Evolutionary conservation across 768 basidiomycete genomes (phyloP), one percentile per base, ranked within the genome.

Genomic region (Piloderma croceum): DNA sequence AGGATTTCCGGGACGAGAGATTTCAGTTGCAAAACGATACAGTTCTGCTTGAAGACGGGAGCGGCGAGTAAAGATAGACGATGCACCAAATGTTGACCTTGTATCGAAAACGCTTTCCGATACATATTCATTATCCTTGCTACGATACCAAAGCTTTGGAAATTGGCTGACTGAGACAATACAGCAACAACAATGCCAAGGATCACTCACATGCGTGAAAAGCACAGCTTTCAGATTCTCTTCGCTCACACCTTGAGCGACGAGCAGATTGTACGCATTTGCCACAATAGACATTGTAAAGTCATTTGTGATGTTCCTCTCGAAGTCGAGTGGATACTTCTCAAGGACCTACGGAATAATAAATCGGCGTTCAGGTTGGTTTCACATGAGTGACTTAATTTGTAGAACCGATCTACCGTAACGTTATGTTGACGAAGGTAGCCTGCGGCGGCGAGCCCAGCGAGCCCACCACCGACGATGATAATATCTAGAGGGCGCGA

Each of bases 261-360:
- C 38, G 7, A 48, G 24, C 5, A 48, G 34, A 18, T 21, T 18
- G 33, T 44, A 19, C 24, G 45, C 47, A 29, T 48, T 45, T 2
- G 47, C 40, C 10, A 44, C 44, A 31, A 48, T 25, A 19, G 43
- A 45, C 12, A 48, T 48, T 13, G 47, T 44, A 40, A 45, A 48
- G 23, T 48, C 47, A n/a, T n/a, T n/a, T n/a, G n/a, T n/a, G n/a
- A n/a, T n/a, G 29, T 48, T 48, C 32, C 38, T 45, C 25, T 40
- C 23, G n/a, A 48, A 48, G 10, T 48, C 47, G 9, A 48, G 37
- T 18, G 38, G 44, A 15, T 25, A 45, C 33, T 44, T 43, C 31
- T 48, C 47, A 12, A 48, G 38, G 29, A 48, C 41, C 47, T 48
- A 29, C 20, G n/a, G 7, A 15, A 19, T 6, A n/a, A 23, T 41